Conservation (phyloP, 2,329 filamentous ascomycete species). For the Cladosporium oxysporum region DNA sequence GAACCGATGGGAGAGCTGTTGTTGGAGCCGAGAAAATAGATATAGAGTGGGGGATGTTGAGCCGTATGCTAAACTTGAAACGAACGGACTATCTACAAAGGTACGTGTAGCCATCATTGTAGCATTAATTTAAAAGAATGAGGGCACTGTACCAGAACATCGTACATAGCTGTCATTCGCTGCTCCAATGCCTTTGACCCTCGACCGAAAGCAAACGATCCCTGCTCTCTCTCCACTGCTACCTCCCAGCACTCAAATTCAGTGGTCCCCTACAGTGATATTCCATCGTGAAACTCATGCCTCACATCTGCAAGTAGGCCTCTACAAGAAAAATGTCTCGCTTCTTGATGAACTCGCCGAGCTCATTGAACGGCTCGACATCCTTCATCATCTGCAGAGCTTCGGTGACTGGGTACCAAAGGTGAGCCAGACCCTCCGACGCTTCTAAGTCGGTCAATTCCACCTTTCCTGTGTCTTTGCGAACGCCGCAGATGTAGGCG, state of each 20-base stretch:
- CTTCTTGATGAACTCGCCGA: neutral
- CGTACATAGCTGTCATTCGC: too few species aligned
- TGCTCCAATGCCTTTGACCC: too few species aligned
- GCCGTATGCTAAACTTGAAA: neutral
- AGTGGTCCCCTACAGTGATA: neutral
- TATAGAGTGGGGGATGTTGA: neutral
- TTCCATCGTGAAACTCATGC: neutral
- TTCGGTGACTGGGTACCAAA: neutral
- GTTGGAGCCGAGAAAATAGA: constrained; percentile 9
- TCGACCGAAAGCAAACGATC: neutral
- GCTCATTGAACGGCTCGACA: neutral
- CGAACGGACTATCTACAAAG: neutral
- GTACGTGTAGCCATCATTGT: neutral
- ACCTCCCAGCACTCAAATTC: neutral
- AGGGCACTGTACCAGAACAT: too few species aligned
- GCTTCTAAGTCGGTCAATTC: neutral
- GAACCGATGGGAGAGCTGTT: constrained; percentile 6
- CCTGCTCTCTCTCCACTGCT: too few species aligned
- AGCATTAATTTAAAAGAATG: too few species aligned
- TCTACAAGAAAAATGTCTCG: neutral
- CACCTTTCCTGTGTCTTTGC: neutral
- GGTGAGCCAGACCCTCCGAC: neutral
- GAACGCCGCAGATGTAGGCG: neutral
- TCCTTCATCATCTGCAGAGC: neutral
- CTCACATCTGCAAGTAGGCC: neutral